These are phyloP conservation scores for Neopestalotiopsis sp. DNA, from an alignment of 2,329 filamentous ascomycete species.

Conservation along the genomic window DNA sequence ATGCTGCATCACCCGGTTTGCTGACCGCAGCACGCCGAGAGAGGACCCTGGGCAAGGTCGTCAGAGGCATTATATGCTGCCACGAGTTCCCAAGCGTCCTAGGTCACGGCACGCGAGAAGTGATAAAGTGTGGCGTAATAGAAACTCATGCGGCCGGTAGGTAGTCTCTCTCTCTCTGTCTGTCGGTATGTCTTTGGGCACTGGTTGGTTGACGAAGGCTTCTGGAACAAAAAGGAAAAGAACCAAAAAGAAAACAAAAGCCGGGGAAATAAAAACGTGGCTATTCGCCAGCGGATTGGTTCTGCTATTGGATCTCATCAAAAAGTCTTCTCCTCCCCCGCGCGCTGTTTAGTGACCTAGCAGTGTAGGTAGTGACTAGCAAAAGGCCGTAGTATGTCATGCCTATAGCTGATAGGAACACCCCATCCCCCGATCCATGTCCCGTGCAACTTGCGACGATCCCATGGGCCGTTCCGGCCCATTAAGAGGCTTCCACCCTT, in stretches of 20 bases:
- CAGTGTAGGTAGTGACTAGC: not conserved
- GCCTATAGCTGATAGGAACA: not conserved
- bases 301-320: not conserved
- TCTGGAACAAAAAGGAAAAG: conserved; percentile 4
- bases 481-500: conserved; percentile 12
- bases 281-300: not conserved
- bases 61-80: not conserved
- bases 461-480: conserved; percentile 13
- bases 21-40: not conserved
- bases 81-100: not conserved
- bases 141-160: not conserved
- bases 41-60: not conserved
- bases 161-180: not conserved
- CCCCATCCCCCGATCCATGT: not conserved
- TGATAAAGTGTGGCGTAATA: not conserved
- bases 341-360: not conserved
- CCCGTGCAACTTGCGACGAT: conserved; percentile 3
- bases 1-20: not conserved
- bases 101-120: not conserved
- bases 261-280: conserved; percentile 1
- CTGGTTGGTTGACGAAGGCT: not conserved
- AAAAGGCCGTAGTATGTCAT: not conserved
- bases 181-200: not conserved
- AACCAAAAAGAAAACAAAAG: not conserved
- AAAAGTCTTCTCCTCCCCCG: not conserved